Conservation (phyloP, 75 land plant species). For the Selaginella moellendorffii region DNA sequence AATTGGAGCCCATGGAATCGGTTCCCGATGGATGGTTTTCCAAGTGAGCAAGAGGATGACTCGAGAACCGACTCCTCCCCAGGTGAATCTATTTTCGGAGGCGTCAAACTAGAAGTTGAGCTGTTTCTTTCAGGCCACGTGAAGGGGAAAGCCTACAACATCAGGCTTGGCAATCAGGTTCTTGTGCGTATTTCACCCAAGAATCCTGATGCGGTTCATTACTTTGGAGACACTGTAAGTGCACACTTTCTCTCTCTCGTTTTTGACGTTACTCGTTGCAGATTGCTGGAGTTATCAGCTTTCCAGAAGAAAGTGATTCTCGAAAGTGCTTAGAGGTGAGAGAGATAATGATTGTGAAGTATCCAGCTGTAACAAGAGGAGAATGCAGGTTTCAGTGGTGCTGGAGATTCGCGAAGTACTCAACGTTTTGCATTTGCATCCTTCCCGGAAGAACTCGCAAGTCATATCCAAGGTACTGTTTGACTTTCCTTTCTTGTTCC, state of each 20-base stretch:
- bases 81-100: neutral
- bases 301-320: slow-evolving; percentile 67
- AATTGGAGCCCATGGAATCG: neutral
- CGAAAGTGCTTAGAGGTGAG: slow-evolving; percentile 98
- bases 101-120: neutral
- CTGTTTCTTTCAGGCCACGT: slow-evolving; percentile 21
- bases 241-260: neutral
- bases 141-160: slow-evolving; percentile 89
- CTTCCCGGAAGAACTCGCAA: slow-evolving; percentile 70
- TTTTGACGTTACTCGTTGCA: slow-evolving; percentile 31
- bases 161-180: slow-evolving; percentile 79
- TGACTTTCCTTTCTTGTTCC: too few species aligned
- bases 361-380: neutral
- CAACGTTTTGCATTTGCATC: slow-evolving; percentile 53
- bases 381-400: slow-evolving; percentile 62
- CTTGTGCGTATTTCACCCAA: slow-evolving; percentile 88
- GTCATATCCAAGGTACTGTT: slow-evolving; percentile 65
- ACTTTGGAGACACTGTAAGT: slow-evolving; percentile 75
- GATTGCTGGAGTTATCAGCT: slow-evolving; percentile 92
- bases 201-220: slow-evolving; percentile 80
- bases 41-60: neutral
- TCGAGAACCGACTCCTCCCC: neutral
- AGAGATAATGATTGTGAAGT: too few species aligned
- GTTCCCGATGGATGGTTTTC: neutral
- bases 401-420: slow-evolving; percentile 74